Conservation (phyloP, 208 protist genomes). For the Acanthamoeba quina region DNA sequence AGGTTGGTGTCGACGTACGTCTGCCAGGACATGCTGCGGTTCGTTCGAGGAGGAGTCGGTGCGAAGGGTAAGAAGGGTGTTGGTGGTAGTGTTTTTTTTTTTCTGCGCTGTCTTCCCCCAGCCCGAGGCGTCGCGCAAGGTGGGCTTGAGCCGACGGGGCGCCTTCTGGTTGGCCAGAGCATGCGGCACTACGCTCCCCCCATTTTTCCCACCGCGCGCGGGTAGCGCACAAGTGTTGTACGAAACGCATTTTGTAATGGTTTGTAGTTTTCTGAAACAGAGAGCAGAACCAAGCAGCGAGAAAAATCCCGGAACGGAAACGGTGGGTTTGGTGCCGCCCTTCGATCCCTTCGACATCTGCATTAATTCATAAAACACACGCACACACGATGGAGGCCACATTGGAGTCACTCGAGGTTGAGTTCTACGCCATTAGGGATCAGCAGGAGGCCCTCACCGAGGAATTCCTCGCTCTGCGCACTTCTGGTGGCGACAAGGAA, state of each 20-base stretch:
- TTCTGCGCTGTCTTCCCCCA: neutral
- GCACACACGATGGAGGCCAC: neutral
- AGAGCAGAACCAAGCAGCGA: neutral
- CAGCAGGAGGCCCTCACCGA: conserved; percentile 57
- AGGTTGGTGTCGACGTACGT: conserved; percentile 89
- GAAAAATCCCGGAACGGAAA: neutral
- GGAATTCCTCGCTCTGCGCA: conserved; percentile 20
- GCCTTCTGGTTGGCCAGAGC: neutral
- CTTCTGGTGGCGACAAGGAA: conserved; percentile 11
- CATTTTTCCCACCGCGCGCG: too few relatives aligned
- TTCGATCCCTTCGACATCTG: too few relatives aligned
- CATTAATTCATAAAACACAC: neutral
- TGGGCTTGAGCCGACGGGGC: neutral
- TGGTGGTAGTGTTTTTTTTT: neutral
- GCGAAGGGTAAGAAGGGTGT: neutral
- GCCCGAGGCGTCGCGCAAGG: neutral
- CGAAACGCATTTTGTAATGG: neutral
- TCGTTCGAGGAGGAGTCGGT: neutral
- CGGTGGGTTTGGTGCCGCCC: too few relatives aligned
- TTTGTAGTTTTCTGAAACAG: too few relatives aligned
- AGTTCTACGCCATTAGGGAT: conserved; percentile 64
- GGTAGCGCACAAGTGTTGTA: too few relatives aligned
- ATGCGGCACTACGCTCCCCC: too few relatives aligned
- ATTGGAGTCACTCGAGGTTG: conserved; percentile 4
- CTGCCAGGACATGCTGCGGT: conserved; percentile 87